Percentiles rank a stretch among this genome's conserved stretches.
These are phyloP conservation scores for Eleusine indica DNA, from an alignment of 176 grass and related monocot species.

Conservation along the genomic window DNA sequence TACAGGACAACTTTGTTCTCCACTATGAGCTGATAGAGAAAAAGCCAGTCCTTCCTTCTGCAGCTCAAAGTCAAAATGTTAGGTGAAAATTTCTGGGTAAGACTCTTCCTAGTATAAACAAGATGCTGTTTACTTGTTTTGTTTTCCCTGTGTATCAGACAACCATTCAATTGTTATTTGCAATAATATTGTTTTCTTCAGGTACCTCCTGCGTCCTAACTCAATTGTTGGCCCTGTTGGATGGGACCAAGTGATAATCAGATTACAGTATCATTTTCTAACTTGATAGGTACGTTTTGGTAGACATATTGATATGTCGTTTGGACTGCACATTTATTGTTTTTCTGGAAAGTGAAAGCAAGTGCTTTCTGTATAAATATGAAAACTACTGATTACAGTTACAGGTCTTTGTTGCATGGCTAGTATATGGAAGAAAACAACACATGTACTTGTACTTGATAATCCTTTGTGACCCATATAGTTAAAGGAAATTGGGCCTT, in stretches of 20 bases:
- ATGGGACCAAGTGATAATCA: conserved; percentile 14
- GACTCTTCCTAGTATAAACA: neutral
- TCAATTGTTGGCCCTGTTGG: conserved; percentile 36
- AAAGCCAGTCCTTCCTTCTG: conserved; percentile 59
- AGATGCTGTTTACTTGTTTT: neutral
- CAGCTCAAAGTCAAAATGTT: conserved; percentile 52
- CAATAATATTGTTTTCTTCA: conserved; percentile 29
- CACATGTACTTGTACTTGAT: neutral
- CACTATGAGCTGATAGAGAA: conserved; percentile 84
- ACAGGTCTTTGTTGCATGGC: neutral
- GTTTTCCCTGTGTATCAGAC: neutral
- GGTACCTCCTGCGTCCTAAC: conserved; percentile 33
- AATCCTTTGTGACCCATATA: neutral
- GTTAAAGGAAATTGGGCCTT: neutral
- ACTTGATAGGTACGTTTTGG: conserved; percentile 29
- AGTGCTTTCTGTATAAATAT: neutral
- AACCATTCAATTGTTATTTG: conserved; percentile 20
- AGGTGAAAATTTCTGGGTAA: conserved; percentile 65
- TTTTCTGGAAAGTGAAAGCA: conserved; percentile 7
- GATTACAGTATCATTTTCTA: neutral
- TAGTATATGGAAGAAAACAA: neutral
- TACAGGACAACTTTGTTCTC: conserved; percentile 90
- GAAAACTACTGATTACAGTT: neutral
- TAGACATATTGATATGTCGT: neutral
- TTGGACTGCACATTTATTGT: neutral